Conservation (phyloP, 192 early-diverging fungal genomes). For the Coemansia sp. region DNA sequence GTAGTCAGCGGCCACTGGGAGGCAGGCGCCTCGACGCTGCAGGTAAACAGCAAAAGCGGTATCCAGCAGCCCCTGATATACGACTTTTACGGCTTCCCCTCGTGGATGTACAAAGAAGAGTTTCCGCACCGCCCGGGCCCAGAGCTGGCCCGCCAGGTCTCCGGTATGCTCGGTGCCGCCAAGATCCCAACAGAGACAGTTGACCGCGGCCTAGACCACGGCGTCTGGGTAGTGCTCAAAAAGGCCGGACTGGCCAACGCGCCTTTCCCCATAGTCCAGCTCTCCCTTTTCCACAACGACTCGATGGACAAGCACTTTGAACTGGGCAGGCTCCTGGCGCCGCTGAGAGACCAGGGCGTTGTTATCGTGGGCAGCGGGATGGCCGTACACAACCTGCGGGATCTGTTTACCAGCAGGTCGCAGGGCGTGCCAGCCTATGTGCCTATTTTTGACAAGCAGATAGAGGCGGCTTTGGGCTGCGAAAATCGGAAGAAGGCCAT, state of each 20-base stretch:
- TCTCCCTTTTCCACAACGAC: slow-evolving; percentile 59
- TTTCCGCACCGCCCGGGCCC: slow-evolving; percentile 61
- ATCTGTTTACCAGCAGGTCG: slow-evolving; percentile 40
- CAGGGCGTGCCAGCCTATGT: slow-evolving; percentile 54
- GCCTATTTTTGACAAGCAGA: slow-evolving; percentile 56
- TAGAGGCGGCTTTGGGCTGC: slow-evolving; percentile 48
- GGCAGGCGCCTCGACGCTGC: slow-evolving; percentile 40
- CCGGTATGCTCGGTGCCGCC: slow-evolving; percentile 52
- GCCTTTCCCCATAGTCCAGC: slow-evolving; percentile 62
- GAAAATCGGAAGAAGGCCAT: slow-evolving; percentile 43
- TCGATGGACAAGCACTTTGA: slow-evolving; percentile 56
- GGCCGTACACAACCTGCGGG: slow-evolving; percentile 64
- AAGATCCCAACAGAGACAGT: slow-evolving; percentile 45
- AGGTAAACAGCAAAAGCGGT: slow-evolving; percentile 32
- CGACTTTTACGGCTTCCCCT: slow-evolving; percentile 66
- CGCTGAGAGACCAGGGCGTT: slow-evolving; percentile 58
- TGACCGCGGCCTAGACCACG: slow-evolving; percentile 66
- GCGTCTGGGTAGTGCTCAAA: slow-evolving; percentile 67
- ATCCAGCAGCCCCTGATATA: slow-evolving; percentile 55
- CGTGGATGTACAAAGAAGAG: slow-evolving; percentile 56
- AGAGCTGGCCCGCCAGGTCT: slow-evolving; percentile 51
- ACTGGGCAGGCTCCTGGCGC: slow-evolving; percentile 54
- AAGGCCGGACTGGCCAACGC: slow-evolving; percentile 56
- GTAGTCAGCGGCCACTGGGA: slow-evolving; percentile 72
- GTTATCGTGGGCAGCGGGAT: slow-evolving; percentile 66